A percentile compares a stretch with the other conserved stretches of the same genome.
These are phyloP conservation scores for Coemansia sp. DNA, from an alignment of 192 early-diverging fungal genomes.

Conservation along the genomic window DNA sequence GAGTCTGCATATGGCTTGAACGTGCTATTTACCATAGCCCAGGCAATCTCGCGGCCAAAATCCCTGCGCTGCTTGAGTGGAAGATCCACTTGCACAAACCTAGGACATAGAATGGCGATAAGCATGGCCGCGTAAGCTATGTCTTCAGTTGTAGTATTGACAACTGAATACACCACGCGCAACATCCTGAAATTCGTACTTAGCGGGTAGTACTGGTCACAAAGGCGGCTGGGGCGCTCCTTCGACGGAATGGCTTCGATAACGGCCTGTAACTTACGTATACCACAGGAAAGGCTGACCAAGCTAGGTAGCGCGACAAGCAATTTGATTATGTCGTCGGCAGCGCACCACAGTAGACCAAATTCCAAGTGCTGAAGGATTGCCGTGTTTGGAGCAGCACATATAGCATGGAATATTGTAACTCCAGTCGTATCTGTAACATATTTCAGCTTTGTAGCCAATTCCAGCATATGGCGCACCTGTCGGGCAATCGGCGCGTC, in stretches of 20 bases:
- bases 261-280: not conserved
- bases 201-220: not conserved
- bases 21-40: not conserved
- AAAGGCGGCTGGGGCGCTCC: not conserved
- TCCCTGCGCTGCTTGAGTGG: not conserved
- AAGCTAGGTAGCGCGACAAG: not conserved
- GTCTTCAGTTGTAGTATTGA: not conserved
- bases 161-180: not conserved
- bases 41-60: slow-evolving; percentile 1
- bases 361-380: not conserved
- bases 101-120: not conserved
- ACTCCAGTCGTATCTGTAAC: not conserved
- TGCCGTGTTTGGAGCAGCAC: not conserved
- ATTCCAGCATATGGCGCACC: not conserved
- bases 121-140: not conserved
- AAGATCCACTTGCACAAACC: not conserved
- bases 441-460: not conserved
- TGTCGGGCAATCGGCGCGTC: not conserved
- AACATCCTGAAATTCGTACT: not conserved
- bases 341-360: not conserved
- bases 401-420: not conserved
- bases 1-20: slow-evolving; percentile 6
- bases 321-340: not conserved
- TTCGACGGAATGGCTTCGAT: not conserved
- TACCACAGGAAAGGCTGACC: not conserved